Evolutionary conservation across 768 basidiomycete species (phyloP), one percentile per base, ranked within the genome.

Genomic region (Hypsizygus marmoreus): DNA sequence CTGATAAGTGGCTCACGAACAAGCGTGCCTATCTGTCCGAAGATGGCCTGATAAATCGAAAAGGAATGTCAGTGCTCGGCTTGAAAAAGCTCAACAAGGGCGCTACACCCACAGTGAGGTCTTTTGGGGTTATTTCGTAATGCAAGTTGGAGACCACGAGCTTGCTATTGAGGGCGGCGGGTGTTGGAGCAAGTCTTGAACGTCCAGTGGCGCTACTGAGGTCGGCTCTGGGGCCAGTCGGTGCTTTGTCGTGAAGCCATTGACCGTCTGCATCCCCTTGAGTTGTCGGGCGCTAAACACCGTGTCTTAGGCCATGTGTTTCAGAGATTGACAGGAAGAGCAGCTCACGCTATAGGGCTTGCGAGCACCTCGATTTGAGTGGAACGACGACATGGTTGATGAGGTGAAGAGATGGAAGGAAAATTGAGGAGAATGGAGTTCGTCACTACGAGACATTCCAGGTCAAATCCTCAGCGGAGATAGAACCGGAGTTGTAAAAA

Each of bases 1-100:
- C 88, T 91, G 69, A 95, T 92, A 68, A 82, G 72, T 72, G 92
- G 92, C 77, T 93, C 91, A 69, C 91, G 85, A 62, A 91, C 79
- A 69, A 95, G 82, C 73, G 89, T 91, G 74, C 92, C 92, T 68
- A 91, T 85, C 65, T 88, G 83, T 60, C 91, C 88, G 77, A 95
- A 95, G 57, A 95, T 91, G 69, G 80, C 76, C 91, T 95, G 57
- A 43, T 44, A 43, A 40, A 12, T 35, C 35, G 31, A 31, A 53
- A 44, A 36, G 49, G 22, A 33, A 34, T 41, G 20, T 29, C 22
- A 31, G 32, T 6, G 19, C 12, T 11, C 9, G 2, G 20, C n/a
- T 7, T 11, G 7, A 25, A 9, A 26, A 19, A 20, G n/a, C n/a
- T n/a, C n/a, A n/a, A n/a, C n/a, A 40, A 20, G 23, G 42, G 35